These are phyloP conservation scores for Trypanosomatidae sp. DNA, from an alignment of 208 protist species.

Conservation along the genomic window DNA sequence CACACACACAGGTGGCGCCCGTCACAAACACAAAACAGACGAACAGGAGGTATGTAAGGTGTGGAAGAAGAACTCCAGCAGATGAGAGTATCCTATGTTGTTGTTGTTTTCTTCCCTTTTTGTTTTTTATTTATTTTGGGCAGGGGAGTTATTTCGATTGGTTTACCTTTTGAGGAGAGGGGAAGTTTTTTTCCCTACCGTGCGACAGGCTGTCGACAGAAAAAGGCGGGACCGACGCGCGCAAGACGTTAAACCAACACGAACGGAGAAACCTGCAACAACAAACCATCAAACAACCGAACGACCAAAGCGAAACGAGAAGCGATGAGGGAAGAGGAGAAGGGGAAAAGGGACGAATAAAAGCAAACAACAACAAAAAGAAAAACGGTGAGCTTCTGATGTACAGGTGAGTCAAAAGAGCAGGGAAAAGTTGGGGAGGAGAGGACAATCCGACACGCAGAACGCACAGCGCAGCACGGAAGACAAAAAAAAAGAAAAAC, in stretches of 20 bases:
- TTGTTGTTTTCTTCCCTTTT: neutral
- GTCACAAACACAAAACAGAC: neutral
- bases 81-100: too few relatives aligned
- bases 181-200: neutral
- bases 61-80: neutral
- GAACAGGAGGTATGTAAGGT: neutral
- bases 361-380: neutral
- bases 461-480: neutral
- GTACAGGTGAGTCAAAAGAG: neutral
- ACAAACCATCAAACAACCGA: neutral
- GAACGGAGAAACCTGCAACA: neutral
- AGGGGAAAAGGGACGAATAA: neutral
- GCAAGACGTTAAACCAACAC: slow-evolving; percentile 13
- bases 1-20: neutral
- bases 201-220: slow-evolving; percentile 4
- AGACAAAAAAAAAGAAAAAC: slow-evolving; percentile 1
- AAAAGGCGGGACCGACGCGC: neutral
- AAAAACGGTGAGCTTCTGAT: neutral
- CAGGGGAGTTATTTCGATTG: neutral
- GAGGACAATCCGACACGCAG: neutral
- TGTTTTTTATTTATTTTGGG: neutral
- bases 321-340: neutral
- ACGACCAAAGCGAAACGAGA: neutral
- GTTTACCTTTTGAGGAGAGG: neutral
- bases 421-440: neutral